These are phyloP conservation scores for Simplicillium aogashimaense DNA, from an alignment of 2,329 filamentous ascomycete species.

Conservation along the genomic window DNA sequence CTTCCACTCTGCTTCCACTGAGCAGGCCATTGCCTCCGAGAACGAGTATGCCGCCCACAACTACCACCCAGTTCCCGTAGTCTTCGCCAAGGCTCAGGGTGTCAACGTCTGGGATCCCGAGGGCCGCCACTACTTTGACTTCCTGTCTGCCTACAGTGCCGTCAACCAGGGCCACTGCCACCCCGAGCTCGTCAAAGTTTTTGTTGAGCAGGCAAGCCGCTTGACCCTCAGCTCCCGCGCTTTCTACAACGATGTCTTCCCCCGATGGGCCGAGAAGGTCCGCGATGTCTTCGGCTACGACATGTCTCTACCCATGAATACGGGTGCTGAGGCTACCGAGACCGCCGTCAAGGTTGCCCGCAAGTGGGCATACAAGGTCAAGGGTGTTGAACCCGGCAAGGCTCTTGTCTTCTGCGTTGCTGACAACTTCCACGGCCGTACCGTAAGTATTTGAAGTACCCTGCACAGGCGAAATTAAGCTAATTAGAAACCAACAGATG, in stretches of 20 bases:
- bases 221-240: constrained; percentile 88
- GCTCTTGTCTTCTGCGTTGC: constrained; percentile 75
- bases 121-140: constrained; percentile 91
- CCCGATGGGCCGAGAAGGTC: constrained; percentile 87
- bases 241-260: constrained; percentile 98
- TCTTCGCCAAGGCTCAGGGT: constrained; percentile 78
- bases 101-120: constrained; percentile 95
- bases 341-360: constrained; percentile 92
- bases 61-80: constrained; percentile 93
- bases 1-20: constrained; percentile 70
- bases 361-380: constrained; percentile 97
- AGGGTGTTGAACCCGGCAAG: constrained; percentile 76
- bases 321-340: constrained; percentile 91
- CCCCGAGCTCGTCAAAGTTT: constrained; percentile 83
- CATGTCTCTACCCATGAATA: constrained; percentile 98
- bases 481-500: constrained; percentile 45
- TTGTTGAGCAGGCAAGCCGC: constrained; percentile 80
- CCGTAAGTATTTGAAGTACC: constrained; percentile 47
- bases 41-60: constrained; percentile 89
- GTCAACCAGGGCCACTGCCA: constrained; percentile 98
- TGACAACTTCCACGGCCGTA: constrained; percentile 95
- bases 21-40: constrained; percentile 71
- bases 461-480: neutral
- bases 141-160: constrained; percentile 93
- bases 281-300: constrained; percentile 86